Percentiles rank a stretch among this genome's conserved stretches.
phyloP scores from a whole-genome alignment of 2,329 filamentous ascomycete genomes.

The Mycogone perniciosa region DNA sequence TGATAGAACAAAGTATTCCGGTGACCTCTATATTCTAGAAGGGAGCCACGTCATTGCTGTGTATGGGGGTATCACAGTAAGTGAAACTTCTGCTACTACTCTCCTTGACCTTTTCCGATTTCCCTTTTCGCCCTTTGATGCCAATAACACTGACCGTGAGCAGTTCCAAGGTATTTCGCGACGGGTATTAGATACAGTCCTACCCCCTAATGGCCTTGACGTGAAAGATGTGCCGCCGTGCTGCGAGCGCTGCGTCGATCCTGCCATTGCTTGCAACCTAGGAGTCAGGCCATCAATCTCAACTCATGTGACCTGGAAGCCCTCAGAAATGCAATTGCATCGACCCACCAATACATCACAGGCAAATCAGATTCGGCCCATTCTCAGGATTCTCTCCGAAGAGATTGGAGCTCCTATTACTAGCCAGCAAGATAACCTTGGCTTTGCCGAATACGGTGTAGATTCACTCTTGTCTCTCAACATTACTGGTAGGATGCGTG shows the following conservation, averaged over 20 bases:
- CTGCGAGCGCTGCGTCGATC: neutral
- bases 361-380: neutral
- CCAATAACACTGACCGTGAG: neutral
- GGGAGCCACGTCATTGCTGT: conserved; percentile 43
- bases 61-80: conserved; percentile 42
- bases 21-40: conserved; percentile 51
- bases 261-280: neutral
- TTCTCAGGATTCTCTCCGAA: conserved; percentile 46
- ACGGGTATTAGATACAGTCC: neutral
- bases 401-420: conserved; percentile 49
- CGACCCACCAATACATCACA: conserved; percentile 19
- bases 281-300: neutral
- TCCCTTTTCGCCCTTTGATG: too few species aligned
- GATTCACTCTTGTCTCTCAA: conserved; percentile 11
- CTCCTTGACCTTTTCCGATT: too few species aligned
- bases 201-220: neutral
- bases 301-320: too few species aligned
- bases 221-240: too few species aligned
- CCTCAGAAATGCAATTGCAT: neutral
- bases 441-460: conserved; percentile 7
- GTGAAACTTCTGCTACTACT: neutral
- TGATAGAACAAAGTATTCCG: conserved; percentile 37
- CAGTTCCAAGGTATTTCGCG: conserved; percentile 8
- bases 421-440: conserved; percentile 41
- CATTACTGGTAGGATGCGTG: conserved; percentile 11